phyloP scores from a whole-genome alignment of 768 basidiomycete genomes.

The Phallus indusiatus region DNA sequence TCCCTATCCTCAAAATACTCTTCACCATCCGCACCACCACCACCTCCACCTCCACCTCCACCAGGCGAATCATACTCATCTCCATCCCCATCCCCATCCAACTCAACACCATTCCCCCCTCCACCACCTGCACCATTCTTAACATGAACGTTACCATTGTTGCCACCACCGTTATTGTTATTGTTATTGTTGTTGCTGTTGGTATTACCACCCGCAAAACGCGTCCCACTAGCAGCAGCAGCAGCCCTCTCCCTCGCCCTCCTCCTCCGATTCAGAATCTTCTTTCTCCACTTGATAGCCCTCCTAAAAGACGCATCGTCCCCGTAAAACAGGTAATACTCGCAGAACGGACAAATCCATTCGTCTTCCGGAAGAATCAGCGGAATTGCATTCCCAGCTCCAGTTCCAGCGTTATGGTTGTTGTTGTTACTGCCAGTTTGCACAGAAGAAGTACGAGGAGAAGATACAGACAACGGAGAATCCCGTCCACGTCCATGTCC shows the following conservation, averaged over 20 bases:
- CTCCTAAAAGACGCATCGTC: constrained; percentile 56
- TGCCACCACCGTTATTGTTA: constrained; percentile 11
- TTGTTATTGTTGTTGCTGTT: constrained; percentile 12
- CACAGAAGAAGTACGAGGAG: neutral
- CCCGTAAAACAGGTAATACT: constrained; percentile 89
- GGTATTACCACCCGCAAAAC: constrained; percentile 9
- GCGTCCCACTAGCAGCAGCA: constrained; percentile 38
- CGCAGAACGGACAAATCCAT: constrained; percentile 93
- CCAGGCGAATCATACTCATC: neutral
- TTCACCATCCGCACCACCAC: neutral
- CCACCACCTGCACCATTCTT: neutral
- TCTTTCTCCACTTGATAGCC: constrained; percentile 65
- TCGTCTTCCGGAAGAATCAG: constrained; percentile 65
- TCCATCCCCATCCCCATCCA: constrained; percentile 8
- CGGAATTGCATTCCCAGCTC: constrained; percentile 20
- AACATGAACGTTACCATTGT: neutral
- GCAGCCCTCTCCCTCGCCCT: constrained; percentile 64
- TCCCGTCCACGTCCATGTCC: constrained; percentile 12
- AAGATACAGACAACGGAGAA: constrained; percentile 1
- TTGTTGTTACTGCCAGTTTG: neutral
- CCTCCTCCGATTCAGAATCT: constrained; percentile 60
- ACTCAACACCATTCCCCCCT: neutral
- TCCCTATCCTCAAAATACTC: constrained; percentile 25
- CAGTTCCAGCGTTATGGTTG: constrained; percentile 5
- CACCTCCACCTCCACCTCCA: neutral